Evolutionary conservation across 1,284 basidiomycete genomes (phyloP).

Genomic region (Mycosarcoma maydis): DNA sequence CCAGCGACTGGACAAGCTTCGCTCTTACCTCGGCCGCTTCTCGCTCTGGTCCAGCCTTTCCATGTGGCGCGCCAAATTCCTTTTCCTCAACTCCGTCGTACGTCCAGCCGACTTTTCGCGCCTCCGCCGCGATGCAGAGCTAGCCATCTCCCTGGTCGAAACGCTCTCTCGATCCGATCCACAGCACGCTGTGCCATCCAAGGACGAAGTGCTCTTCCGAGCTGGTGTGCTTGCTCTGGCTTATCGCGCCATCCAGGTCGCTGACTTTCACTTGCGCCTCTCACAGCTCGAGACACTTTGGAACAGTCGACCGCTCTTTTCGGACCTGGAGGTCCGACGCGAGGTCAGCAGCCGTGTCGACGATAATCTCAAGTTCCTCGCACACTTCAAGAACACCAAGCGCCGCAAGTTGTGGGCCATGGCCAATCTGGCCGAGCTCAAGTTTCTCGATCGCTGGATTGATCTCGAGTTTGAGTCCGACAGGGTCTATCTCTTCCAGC

Average conservation of each 20-base stretch:
- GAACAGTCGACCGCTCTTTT: constrained; percentile 19
- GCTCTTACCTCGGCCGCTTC: constrained; percentile 10
- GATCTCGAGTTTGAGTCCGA: constrained; percentile 22
- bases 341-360: constrained; percentile 14
- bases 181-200: not conserved
- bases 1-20: not conserved
- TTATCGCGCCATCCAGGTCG: constrained; percentile 17
- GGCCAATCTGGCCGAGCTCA: constrained; percentile 14
- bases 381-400: constrained; percentile 8
- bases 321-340: constrained; percentile 8
- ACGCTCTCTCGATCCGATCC: not conserved
- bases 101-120: constrained; percentile 19
- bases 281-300: constrained; percentile 18
- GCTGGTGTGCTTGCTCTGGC: constrained; percentile 17
- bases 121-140: constrained; percentile 16
- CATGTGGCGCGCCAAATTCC: constrained; percentile 19
- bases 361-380: constrained; percentile 1
- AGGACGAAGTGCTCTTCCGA: constrained; percentile 10
- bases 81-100: constrained; percentile 16
- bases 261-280: constrained; percentile 16
- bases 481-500: constrained; percentile 4
- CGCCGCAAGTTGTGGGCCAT: constrained; percentile 11
- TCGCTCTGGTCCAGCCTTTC: constrained; percentile 33
- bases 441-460: constrained; percentile 19
- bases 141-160: constrained; percentile 9